Base-by-base conservation (phyloP, 495 filamentous ascomycete species). In the Neurospora sublineolata region DNA sequence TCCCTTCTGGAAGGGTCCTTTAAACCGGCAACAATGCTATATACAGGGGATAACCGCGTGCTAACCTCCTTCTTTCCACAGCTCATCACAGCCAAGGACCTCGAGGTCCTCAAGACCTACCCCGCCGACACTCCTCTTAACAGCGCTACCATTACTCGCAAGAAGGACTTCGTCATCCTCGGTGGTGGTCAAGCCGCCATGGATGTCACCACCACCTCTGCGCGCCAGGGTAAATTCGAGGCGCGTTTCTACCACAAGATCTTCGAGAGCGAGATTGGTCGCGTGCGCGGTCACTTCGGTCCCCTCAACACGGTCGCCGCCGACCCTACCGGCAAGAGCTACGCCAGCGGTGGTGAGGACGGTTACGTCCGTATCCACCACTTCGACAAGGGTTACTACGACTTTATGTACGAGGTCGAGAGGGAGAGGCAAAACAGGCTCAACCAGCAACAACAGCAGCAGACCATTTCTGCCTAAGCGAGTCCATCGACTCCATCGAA, bases 401-500 rank as follows among this genome's bases (percentile, higher is more conserved):
- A 98, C 80, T 99, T 99, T 84, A 89, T 89, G 86, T 99, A 97
- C 80, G 96, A 99, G 86, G 95, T 98, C 68, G 95, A 99, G 89
- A 86, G 94, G 73, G 83, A 86, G 77, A 76, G 83, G 69, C 77
- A 78, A 64, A 80, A 80, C 73, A 76, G 58, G 72, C 71, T 77
- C 52, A 64, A 64, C 52, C 52, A 64, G 52, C 52, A 64, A 36
- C 52, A 33, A 18, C 52, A 64, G 27, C 52, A 60, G 46, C 46
- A 64, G 27, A 36, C 52, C 52, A 27, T 36, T 33, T 16, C 52
- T 33, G 52, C 52, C 14, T 64, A 33, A 64, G 30, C 52, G 14
- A 14, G 18, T 64, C 14, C 27, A 64, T 64, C 52, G 52, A 60
- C 30, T 30, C 30, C 52, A 30, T 60, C 46, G 46, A 58, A 16